These are phyloP conservation scores for Mycena pura DNA, from an alignment of 768 basidiomycete species.

Conservation along the genomic window DNA sequence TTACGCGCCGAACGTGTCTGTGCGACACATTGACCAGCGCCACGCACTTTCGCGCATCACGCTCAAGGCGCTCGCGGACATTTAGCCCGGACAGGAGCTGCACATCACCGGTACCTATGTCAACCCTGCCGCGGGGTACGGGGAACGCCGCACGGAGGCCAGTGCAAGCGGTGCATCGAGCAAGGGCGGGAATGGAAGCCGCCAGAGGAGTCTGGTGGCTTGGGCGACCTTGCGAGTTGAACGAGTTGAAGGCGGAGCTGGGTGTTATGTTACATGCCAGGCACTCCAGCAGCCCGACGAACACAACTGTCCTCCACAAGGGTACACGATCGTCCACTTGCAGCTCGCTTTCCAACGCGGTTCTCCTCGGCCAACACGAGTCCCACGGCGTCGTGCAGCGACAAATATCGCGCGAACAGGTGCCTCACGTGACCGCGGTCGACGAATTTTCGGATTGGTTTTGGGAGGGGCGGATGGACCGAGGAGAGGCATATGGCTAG, in stretches of 20 bases:
- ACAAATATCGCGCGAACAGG: conserved; percentile 51
- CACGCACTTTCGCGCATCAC: conserved; percentile 78
- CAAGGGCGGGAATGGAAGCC: conserved; percentile 55
- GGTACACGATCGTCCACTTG: conserved; percentile 42
- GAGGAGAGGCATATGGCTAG: conserved; percentile 44
- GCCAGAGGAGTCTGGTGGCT: conserved; percentile 31
- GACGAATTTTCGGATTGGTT: conserved; percentile 31
- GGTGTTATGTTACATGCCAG: conserved; percentile 51
- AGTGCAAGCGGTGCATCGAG: conserved; percentile 68
- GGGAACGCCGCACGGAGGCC: conserved; percentile 61
- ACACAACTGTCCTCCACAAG: conserved; percentile 65
- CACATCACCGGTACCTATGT: conserved; percentile 83
- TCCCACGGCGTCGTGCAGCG: conserved; percentile 63
- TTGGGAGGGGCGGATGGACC: conserved; percentile 40
- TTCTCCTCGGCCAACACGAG: conserved; percentile 37
- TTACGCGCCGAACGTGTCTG: conserved; percentile 81
- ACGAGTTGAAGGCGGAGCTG: conserved; percentile 29
- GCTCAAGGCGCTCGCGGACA: conserved; percentile 67
- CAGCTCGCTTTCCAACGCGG: conserved; percentile 3
- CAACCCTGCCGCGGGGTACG: conserved; percentile 60
- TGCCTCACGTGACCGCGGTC: conserved; percentile 31
- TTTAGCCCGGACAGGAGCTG: conserved; percentile 78
- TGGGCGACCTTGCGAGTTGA: conserved; percentile 27
- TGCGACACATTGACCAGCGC: conserved; percentile 76
- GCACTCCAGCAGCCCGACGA: conserved; percentile 61